Evolutionary conservation across 2,329 filamentous ascomycete genomes (phyloP).

Genomic region (Pseudocercospora cruenta): DNA sequence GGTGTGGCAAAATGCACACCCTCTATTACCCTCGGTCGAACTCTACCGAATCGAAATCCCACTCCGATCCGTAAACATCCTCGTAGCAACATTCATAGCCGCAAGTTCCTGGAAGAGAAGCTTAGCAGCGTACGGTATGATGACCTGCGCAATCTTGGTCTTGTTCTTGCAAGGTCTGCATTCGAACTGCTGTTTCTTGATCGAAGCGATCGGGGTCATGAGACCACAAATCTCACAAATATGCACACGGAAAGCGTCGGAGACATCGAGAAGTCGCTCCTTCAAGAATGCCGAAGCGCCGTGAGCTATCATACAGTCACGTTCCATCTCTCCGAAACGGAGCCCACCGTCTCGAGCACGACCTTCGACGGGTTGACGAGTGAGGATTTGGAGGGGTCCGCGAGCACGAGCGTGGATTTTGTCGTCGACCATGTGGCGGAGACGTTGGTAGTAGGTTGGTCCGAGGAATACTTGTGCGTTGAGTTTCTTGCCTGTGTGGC

Average conservation of each 20-base stretch:
- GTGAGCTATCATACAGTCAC: conserved; percentile 99
- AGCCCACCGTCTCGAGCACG: conserved; percentile 96
- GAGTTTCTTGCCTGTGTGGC: conserved; percentile 92
- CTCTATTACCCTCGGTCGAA: not conserved
- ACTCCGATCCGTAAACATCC: conserved; percentile 78
- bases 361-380: conserved; percentile 95
- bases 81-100: conserved; percentile 96
- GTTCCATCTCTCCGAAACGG: conserved; percentile 99
- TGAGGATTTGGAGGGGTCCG: conserved; percentile 95
- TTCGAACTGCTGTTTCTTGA: conserved; percentile 94
- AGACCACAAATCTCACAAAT: conserved; percentile 98
- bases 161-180: conserved; percentile 99
- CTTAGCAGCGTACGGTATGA: conserved; percentile 97
- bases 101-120: conserved; percentile 97
- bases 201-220: conserved; percentile 98
- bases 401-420: conserved; percentile 99
- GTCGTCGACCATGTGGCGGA: conserved; percentile 99
- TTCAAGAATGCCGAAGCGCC: conserved; percentile 96
- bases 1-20: not conserved
- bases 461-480: conserved; percentile 95
- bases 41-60: conserved; percentile 37
- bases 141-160: conserved; percentile 95
- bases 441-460: conserved; percentile 97
- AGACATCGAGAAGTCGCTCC: conserved; percentile 95
- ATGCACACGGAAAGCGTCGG: conserved; percentile 96